Conservation (phyloP, 2,329 filamentous ascomycete genomes). For the Fusarium pseudograminearum region DNA sequence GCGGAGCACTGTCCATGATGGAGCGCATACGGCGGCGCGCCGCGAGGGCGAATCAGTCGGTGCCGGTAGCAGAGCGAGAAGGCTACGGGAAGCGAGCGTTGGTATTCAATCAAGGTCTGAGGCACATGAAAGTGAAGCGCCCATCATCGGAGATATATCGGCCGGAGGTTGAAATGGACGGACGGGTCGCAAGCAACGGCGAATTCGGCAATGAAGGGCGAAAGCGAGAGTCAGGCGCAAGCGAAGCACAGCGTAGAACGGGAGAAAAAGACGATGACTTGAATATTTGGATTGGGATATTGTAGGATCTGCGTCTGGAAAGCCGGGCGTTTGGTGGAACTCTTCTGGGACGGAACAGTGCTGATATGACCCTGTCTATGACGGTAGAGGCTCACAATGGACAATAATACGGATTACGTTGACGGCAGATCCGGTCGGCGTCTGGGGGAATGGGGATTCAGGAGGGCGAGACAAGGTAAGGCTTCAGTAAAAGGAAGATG, state of each 20-base stretch:
- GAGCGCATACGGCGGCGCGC: constrained; percentile 45
- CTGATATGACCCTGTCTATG: constrained; percentile 24
- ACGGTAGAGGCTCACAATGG: constrained; percentile 32
- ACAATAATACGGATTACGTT: constrained; percentile 2
- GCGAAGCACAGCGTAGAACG: constrained; percentile 2
- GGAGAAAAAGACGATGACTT: constrained; percentile 6
- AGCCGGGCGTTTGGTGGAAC: constrained; percentile 32
- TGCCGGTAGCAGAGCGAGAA: constrained; percentile 34
- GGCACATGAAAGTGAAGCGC: constrained; percentile 47
- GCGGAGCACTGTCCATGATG: constrained; percentile 65
- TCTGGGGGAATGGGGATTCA: constrained; percentile 13
- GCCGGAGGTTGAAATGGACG: constrained; percentile 25
- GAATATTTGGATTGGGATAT: constrained; percentile 17
- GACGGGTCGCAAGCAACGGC: constrained; percentile 9
- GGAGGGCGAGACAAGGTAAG: neutral
- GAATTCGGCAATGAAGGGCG: constrained; percentile 1
- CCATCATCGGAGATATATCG: constrained; percentile 50
- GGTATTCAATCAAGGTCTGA: constrained; percentile 47
- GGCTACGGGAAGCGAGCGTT: constrained; percentile 44
- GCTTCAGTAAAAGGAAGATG: constrained; percentile 10
- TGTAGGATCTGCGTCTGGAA: constrained; percentile 35
- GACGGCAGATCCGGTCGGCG: constrained; percentile 19
- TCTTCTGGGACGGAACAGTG: constrained; percentile 24
- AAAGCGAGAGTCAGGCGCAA: constrained; percentile 25
- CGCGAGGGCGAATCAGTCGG: constrained; percentile 37